Evolutionary conservation across 257 asterid genomes (phyloP), one percentile per base, ranked within the genome.

Genomic region (Jacaranda mimosifolia): DNA sequence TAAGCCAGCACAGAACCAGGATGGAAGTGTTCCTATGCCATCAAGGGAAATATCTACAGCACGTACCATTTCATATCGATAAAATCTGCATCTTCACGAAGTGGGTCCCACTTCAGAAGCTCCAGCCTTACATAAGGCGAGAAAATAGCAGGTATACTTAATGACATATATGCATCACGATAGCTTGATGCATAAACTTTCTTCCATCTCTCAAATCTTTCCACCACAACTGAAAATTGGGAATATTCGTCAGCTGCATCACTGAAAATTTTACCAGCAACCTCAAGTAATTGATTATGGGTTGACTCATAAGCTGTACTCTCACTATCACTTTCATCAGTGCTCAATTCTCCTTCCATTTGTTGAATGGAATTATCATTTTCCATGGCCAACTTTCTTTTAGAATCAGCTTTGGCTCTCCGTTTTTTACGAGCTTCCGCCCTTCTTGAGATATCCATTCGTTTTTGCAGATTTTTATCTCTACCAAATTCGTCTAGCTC

Each of bases 61-160:
- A 76, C 88, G 7, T 88, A 95, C 99, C 99, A 96, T 77, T 87
- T 81, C 99, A 93, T 96, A 77, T 93, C 86, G 26, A 82, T 85
- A 81, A 93, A 96, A 81, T 96, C 99, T 72, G 90, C 83, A 80
- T 90, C 93, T 72, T 90, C 89, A 75, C 88, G 98, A 68, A 96
- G 97, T 12, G 99, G 99, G 71, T 96, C 96, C 99, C 99, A 96
- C 89, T 91, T 92, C 77, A 96, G 88, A 86, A 96, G 99, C 88
- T 96, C 98, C 78, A 93, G 78, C 73, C 97, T 89, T 66, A 93
- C 94, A 70, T 88, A 96, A 57, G 99, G 99, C n/a, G 99, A 93
- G 85, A 96, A 91, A 52, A 96, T 83, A 59, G 94, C 84, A 10
- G 98, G 97, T 74, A 86, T 73, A 82, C 96, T 90, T 39, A 88